Percentiles rank a stretch among this genome's conserved stretches.
Evolutionary conservation across 2,329 filamentous ascomycete genomes (phyloP).

Genomic region (Fusarium musae): DNA sequence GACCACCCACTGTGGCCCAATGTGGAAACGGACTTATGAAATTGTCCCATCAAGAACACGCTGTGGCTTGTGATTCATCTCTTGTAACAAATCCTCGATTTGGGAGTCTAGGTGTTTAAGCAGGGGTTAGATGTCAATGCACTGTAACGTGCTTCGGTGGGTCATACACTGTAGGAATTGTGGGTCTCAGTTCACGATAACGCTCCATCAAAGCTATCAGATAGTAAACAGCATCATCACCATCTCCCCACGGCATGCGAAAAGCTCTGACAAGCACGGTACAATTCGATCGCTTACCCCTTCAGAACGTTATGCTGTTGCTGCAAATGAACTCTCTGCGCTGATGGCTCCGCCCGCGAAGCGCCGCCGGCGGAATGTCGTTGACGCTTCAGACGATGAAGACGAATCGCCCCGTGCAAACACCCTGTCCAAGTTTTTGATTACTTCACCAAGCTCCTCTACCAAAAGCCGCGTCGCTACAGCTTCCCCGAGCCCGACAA

Average conservation of each 20-base stretch:
- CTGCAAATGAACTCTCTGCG: slow-evolving; percentile 47
- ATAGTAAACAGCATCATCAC: slow-evolving; percentile 32
- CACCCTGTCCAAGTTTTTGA: slow-evolving; percentile 64
- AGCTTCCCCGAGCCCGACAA: slow-evolving; percentile 56
- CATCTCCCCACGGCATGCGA: slow-evolving; percentile 1
- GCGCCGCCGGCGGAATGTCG: slow-evolving; percentile 67
- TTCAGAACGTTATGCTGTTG: slow-evolving; percentile 38
- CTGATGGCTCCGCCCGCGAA: slow-evolving; percentile 69
- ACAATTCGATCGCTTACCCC: slow-evolving; percentile 5
- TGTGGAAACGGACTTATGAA: not conserved
- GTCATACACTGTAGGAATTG: slow-evolving; percentile 4
- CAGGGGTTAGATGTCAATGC: not conserved
- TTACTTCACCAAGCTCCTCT: slow-evolving; percentile 62
- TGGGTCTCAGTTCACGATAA: slow-evolving; percentile 32
- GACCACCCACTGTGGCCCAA: not conserved
- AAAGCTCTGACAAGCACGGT: not conserved
- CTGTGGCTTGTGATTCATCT: not conserved
- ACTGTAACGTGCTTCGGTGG: slow-evolving; percentile 2
- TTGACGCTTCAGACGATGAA: slow-evolving; percentile 62
- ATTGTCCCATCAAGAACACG: not conserved
- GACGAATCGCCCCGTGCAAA: slow-evolving; percentile 57
- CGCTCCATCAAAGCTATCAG: slow-evolving; percentile 32
- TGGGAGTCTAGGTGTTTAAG: not conserved
- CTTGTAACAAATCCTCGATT: not conserved
- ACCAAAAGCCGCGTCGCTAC: slow-evolving; percentile 47